phyloP scores from a whole-genome alignment of 2,329 filamentous ascomycete genomes.

The Septoria petroselini region DNA sequence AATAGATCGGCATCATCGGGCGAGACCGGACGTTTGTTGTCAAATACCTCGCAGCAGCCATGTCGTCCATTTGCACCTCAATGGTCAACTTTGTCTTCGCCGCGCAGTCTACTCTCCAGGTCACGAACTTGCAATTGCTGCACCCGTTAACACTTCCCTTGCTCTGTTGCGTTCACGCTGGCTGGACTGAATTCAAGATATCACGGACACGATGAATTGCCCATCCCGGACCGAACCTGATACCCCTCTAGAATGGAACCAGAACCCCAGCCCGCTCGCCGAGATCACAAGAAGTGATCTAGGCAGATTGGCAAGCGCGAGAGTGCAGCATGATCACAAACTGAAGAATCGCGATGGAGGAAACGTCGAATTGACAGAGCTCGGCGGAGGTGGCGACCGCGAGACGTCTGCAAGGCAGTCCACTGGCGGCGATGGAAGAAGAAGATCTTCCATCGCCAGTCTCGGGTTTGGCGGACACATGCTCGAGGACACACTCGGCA shows the following conservation, averaged over 20 bases:
- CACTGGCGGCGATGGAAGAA: slow-evolving; percentile 20
- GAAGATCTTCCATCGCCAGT: slow-evolving; percentile 22
- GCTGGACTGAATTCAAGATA: too few species aligned
- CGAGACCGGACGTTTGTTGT: slow-evolving; percentile 11
- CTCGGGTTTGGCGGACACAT: slow-evolving; percentile 27
- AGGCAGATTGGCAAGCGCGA: slow-evolving; percentile 58
- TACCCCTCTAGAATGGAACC: slow-evolving; percentile 56
- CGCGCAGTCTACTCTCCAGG: not conserved
- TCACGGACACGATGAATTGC: slow-evolving; percentile 57
- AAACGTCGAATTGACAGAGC: slow-evolving; percentile 25
- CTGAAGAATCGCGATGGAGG: slow-evolving; percentile 35
- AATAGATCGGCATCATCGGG: slow-evolving; percentile 4
- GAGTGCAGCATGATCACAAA: slow-evolving; percentile 49
- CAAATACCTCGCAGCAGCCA: slow-evolving; percentile 5
- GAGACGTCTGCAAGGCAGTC: slow-evolving; percentile 13
- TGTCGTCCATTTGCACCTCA: slow-evolving; percentile 1
- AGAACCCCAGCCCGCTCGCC: slow-evolving; percentile 57
- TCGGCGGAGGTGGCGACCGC: slow-evolving; percentile 17
- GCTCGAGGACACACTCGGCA: slow-evolving; percentile 27
- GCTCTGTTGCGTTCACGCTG: too few species aligned
- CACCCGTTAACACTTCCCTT: too few species aligned
- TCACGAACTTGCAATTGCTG: not conserved
- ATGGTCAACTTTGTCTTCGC: slow-evolving; percentile 5
- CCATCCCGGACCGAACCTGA: slow-evolving; percentile 60
- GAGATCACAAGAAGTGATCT: slow-evolving; percentile 61